A percentile compares a stretch with the other conserved stretches of the same genome.
phyloP scores from a whole-genome alignment of 139 green algal genomes.

The Chlorella sp. region DNA sequence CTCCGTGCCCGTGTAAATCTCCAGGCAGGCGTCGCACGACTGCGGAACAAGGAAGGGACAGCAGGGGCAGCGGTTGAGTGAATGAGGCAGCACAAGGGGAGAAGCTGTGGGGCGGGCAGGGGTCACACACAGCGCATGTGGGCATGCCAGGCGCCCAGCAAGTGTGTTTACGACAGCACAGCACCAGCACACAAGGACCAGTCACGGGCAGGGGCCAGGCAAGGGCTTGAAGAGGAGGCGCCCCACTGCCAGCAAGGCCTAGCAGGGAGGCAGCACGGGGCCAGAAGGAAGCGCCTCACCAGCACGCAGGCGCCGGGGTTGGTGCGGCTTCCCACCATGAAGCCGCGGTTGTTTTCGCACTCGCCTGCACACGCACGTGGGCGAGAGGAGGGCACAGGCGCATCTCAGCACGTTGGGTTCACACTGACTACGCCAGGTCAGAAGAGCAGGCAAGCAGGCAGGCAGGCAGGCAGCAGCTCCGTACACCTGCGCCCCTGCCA shows the following conservation, averaged over 20 bases:
- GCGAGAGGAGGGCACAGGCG: no score
- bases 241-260: no score
- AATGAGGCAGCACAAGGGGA: background rate
- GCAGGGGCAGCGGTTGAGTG: background rate
- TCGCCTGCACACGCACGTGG: constrained; percentile 12
- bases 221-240: no score
- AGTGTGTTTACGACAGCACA: background rate
- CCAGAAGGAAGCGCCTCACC: background rate
- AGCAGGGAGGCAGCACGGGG: no score
- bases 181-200: background rate
- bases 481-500: background rate
- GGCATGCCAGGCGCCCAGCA: background rate
- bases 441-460: background rate
- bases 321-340: constrained; percentile 39
- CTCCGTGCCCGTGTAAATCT: constrained; percentile 3
- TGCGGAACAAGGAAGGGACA: background rate
- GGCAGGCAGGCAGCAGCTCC: background rate
- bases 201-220: no score
- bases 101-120: no score
- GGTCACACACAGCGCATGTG: background rate
- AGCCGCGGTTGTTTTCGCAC: constrained; percentile 44
- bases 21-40: constrained; percentile 27
- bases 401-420: no score
- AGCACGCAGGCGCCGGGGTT: constrained; percentile 37
- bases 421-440: no score